phyloP scores from a whole-genome alignment of 331 rosid genomes.

The Phaseolus coccineus region DNA sequence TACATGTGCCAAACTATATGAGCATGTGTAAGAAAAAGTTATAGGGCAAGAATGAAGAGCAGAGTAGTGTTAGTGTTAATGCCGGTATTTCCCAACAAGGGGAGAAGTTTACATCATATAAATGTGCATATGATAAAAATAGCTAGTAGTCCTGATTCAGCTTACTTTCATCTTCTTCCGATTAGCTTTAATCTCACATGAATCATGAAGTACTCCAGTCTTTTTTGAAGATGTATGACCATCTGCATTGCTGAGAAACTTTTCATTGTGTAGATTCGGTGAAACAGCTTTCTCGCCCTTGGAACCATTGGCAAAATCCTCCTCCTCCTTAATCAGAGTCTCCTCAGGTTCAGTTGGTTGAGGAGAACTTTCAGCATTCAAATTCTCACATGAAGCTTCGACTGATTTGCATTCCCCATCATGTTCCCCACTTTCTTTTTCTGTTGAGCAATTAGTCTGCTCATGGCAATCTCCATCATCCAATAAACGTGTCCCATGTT shows the following conservation, averaged over 20 bases:
- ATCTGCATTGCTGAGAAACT: conserved; percentile 38
- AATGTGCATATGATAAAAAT: conserved; percentile 1
- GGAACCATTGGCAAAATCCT: conserved; percentile 55
- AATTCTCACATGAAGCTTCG: conserved; percentile 72
- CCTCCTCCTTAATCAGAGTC: conserved; percentile 61
- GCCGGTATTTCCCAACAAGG: neutral
- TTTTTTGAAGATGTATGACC: conserved; percentile 52
- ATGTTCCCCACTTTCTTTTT: conserved; percentile 77
- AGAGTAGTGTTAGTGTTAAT: conserved; percentile 13
- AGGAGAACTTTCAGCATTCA: conserved; percentile 54
- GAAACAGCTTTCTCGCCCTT: conserved; percentile 50
- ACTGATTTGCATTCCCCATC: conserved; percentile 81
- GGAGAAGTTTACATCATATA: neutral
- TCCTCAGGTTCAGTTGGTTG: conserved; percentile 49
- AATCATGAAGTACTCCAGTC: conserved; percentile 48
- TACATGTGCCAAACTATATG: conserved; percentile 1
- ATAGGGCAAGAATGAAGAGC: neutral
- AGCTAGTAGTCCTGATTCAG: conserved; percentile 7
- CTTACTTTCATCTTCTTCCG: conserved; percentile 88
- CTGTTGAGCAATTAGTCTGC: conserved; percentile 68
- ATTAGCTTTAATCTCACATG: conserved; percentile 57
- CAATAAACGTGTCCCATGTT: conserved; percentile 74
- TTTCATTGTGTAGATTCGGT: conserved; percentile 44
- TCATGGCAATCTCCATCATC: conserved; percentile 94
- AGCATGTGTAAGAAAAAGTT: conserved; percentile 6